phyloP scores from a whole-genome alignment of 257 asterid species.

The Gardenia jasminoides region DNA sequence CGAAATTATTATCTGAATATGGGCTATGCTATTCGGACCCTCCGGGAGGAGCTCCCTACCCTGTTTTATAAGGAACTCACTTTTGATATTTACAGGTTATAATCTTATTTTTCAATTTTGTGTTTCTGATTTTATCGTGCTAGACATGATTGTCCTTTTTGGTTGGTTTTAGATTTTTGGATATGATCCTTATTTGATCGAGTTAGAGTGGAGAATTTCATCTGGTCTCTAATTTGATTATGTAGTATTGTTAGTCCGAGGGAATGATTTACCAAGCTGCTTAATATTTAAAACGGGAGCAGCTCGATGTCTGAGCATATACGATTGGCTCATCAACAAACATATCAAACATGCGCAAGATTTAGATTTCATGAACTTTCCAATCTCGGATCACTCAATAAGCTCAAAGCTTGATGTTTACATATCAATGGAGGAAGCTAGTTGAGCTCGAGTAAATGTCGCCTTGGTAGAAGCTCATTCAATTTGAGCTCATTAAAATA shows the following conservation, averaged over 20 bases:
- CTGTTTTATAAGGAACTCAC: constrained; percentile 70
- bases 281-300: too few species aligned
- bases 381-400: neutral
- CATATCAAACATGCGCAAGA: neutral
- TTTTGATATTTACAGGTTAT: constrained; percentile 85
- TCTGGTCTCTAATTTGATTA: neutral
- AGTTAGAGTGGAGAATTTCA: neutral
- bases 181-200: neutral
- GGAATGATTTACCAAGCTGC: neutral
- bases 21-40: constrained; percentile 87
- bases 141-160: neutral
- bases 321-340: too few species aligned
- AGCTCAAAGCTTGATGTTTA: neutral
- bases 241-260: neutral
- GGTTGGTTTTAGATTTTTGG: neutral
- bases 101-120: neutral
- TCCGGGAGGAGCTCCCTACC: constrained; percentile 85
- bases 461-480: neutral
- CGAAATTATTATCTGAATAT: constrained; percentile 75
- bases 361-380: too few species aligned
- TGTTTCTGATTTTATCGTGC: neutral
- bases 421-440: neutral
- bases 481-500: too few species aligned
- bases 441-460: neutral
- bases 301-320: too few species aligned